phyloP scores from a whole-genome alignment of 257 asterid genomes.

The Nicotiana otophora region DNA sequence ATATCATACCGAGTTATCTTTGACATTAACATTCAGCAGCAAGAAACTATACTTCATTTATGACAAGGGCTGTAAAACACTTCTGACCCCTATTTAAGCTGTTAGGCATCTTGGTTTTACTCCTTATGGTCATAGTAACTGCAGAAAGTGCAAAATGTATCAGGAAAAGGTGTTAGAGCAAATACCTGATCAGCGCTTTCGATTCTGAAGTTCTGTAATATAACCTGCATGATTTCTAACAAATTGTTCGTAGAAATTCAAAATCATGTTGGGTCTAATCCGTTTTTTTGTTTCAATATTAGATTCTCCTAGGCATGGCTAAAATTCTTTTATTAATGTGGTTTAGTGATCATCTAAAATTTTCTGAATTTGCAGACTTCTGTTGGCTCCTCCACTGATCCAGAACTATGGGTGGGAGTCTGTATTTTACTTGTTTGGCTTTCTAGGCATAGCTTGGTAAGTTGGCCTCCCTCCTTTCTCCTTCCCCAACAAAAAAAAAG shows the following conservation, averaged over 20 bases:
- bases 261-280: neutral
- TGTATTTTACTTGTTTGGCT: constrained; percentile 79
- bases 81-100: neutral
- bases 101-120: neutral
- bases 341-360: constrained; percentile 10
- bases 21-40: neutral
- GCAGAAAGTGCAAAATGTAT: neutral
- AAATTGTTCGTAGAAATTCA: neutral
- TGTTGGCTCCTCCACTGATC: constrained; percentile 88
- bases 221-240: neutral
- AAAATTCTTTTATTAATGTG: neutral
- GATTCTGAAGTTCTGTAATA: neutral
- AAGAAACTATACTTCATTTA: neutral
- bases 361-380: constrained; percentile 58
- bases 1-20: neutral
- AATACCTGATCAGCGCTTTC: neutral
- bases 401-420: constrained; percentile 87
- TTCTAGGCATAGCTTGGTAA: constrained; percentile 85
- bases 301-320: neutral
- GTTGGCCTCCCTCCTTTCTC: constrained; percentile 16
- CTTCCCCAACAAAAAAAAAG: neutral
- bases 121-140: neutral
- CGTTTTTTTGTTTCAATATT: neutral
- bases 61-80: neutral
- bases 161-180: neutral